A percentile compares a stretch with the other conserved stretches of the same genome.
Evolutionary conservation across 306 rosid genomes (phyloP).

Genomic region (Vigna unguiculata): DNA sequence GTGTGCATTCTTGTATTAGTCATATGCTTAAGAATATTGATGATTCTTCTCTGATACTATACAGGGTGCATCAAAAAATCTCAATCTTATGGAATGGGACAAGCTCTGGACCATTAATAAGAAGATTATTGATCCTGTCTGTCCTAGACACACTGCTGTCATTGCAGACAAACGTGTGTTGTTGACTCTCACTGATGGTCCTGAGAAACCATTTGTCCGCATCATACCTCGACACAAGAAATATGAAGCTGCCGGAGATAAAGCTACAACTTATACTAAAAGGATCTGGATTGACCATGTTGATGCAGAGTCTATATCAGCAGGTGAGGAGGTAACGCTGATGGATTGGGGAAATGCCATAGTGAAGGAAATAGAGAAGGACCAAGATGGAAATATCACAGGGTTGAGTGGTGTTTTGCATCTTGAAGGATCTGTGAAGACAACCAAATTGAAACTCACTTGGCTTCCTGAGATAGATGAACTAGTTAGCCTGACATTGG

Average conservation of each 20-base stretch:
- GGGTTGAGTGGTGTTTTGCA: conserved; percentile 81
- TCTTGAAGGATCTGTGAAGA: conserved; percentile 92
- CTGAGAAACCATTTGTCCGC: conserved; percentile 75
- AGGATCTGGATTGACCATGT: conserved; percentile 78
- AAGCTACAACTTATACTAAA: conserved; percentile 73
- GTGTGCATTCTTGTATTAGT: not conserved
- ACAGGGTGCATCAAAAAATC: conserved; percentile 95
- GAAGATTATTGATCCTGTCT: conserved; percentile 94
- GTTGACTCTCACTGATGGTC: conserved; percentile 83
- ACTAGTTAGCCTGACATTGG: conserved; percentile 71
- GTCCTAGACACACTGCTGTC: conserved; percentile 93
- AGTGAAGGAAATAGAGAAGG: conserved; percentile 70
- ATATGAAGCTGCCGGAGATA: conserved; percentile 85
- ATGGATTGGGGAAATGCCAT: conserved; percentile 99
- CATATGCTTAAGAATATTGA: conserved; percentile 30
- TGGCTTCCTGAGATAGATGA: conserved; percentile 88
- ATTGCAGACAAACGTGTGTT: conserved; percentile 70
- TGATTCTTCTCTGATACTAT: conserved; percentile 35
- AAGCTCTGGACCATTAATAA: conserved; percentile 95
- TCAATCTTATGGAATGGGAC: conserved; percentile 99
- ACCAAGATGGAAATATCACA: conserved; percentile 69
- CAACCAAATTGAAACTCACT: conserved; percentile 89
- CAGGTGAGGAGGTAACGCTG: conserved; percentile 82
- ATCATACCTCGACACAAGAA: conserved; percentile 92
- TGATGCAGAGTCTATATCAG: conserved; percentile 71